Percentiles rank a stretch among this genome's conserved stretches.
phyloP scores from a whole-genome alignment of 768 basidiomycete genomes.

The Lactarius deliciosus region DNA sequence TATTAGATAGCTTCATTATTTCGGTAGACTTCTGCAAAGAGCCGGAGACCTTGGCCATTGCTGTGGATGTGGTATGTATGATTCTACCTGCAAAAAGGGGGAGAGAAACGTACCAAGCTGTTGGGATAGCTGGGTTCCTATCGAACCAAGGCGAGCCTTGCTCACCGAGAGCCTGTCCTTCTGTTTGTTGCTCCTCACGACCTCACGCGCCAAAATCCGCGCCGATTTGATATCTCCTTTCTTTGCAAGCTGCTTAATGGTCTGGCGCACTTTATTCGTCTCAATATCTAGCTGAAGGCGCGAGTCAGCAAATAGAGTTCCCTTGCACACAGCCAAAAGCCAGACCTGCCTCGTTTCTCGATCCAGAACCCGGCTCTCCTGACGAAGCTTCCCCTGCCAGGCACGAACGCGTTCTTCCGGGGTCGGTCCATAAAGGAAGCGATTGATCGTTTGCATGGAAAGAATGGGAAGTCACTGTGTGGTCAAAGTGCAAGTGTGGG shows the following conservation, averaged over 20 bases:
- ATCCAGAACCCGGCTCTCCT: constrained; percentile 81
- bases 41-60: constrained; percentile 97
- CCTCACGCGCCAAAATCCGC: constrained; percentile 86
- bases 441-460: constrained; percentile 82
- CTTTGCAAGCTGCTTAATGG: constrained; percentile 84
- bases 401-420: constrained; percentile 89
- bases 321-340: constrained; percentile 27
- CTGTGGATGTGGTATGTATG: constrained; percentile 42
- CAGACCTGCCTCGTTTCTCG: constrained; percentile 95
- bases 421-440: constrained; percentile 94
- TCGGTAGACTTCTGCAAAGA: constrained; percentile 96
- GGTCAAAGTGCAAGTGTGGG: background rate
- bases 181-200: constrained; percentile 94
- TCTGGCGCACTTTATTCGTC: constrained; percentile 72
- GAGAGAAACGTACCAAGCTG: constrained; percentile 72
- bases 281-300: constrained; percentile 70
- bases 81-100: background rate
- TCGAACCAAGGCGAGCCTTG: constrained; percentile 91
- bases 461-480: background rate
- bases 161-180: constrained; percentile 87
- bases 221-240: constrained; percentile 94
- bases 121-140: constrained; percentile 84
- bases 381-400: constrained; percentile 88
- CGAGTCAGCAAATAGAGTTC: constrained; percentile 22
- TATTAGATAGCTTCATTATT: constrained; percentile 98